Evolutionary conservation across 2,329 filamentous ascomycete genomes (phyloP).

Genomic region (Pestalotiopsis sp.): DNA sequence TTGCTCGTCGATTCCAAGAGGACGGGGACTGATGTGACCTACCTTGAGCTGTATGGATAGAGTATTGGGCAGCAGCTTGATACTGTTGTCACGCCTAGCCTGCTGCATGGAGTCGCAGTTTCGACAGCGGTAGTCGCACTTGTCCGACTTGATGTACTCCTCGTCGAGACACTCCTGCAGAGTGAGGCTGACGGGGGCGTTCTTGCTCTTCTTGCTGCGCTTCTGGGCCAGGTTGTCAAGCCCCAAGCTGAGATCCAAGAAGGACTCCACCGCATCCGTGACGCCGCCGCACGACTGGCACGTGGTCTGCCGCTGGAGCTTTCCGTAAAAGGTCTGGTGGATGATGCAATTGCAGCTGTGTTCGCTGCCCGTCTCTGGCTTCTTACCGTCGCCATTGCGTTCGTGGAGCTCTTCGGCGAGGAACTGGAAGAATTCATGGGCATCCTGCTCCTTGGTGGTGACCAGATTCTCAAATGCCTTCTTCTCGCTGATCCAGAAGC

Average conservation of each 20-base stretch:
- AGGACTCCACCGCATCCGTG: slow-evolving; percentile 83
- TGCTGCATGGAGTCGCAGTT: slow-evolving; percentile 78
- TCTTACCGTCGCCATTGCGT: slow-evolving; percentile 73
- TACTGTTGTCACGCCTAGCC: slow-evolving; percentile 80
- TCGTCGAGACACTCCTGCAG: slow-evolving; percentile 78
- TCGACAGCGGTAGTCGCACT: slow-evolving; percentile 85
- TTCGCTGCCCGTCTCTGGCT: slow-evolving; percentile 59
- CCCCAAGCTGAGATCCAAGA: slow-evolving; percentile 87
- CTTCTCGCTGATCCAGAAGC: slow-evolving; percentile 85
- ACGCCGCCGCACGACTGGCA: slow-evolving; percentile 85
- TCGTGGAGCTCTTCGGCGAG: slow-evolving; percentile 89
- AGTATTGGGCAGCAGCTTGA: slow-evolving; percentile 85
- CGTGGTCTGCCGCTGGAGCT: slow-evolving; percentile 86
- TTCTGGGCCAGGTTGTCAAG: slow-evolving; percentile 77
- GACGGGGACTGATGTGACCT: slow-evolving; percentile 20
- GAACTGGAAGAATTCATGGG: slow-evolving; percentile 96
- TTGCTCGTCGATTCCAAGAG: background rate
- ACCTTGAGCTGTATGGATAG: slow-evolving; percentile 93
- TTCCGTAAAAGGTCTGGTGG: slow-evolving; percentile 92
- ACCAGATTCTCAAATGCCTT: slow-evolving; percentile 74
- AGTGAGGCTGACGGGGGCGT: slow-evolving; percentile 50
- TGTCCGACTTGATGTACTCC: slow-evolving; percentile 85
- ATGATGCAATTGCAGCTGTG: slow-evolving; percentile 85
- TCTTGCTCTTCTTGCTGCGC: slow-evolving; percentile 56
- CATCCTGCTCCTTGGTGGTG: slow-evolving; percentile 94